Evolutionary conservation across 352 stramenopile species (phyloP), one percentile per base, ranked within the genome.

Genomic region (Phytophthora vignae): DNA sequence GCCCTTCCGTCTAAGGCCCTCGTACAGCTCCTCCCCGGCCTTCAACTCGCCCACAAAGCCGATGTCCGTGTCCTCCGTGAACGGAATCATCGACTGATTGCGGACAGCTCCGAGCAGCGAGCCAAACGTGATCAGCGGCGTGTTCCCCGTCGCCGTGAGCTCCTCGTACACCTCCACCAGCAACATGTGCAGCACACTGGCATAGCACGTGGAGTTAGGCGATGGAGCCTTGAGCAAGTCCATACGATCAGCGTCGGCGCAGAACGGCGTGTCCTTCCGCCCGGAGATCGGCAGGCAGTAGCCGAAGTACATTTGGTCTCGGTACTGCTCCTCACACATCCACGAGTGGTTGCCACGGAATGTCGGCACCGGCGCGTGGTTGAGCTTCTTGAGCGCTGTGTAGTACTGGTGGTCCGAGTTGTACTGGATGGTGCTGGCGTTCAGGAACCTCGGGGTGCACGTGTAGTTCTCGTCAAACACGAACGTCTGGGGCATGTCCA

Each of bases 261-360:
- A 90, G 61, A 77, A 83, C 14, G 71, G 71, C 7, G 70, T 54
- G 40, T 88, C 80, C 57, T 81, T 82, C 22, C 80, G 60, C 0
- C 70, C 82, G 1, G 73, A 77, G 54, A 90, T 87, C 10, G 80
- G 82, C 1, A 90, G 74, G 19, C 82, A 87, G 54, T 83, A 86
- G 44, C 44, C 21, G 36, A 56, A 36, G 29, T 33, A 33, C 29
- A 33, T 33, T 8, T 33, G 29, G 29, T 33, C 36, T 44, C 36
- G 36, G 15, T 17, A 4, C 11, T 42, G 11, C 5, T 42, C 36
- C 10, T 42, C 36, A 4, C 36, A 42, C 11, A 42, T 11, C 36
- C 36, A 42, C 36, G 36, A 42, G 36, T 42, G 36, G 36, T 42
- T 42, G 36, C 36, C 36, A 42, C 36, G 36, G 36, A 42, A 42